These are phyloP conservation scores for Sporisorium reilianum DNA, from an alignment of 1,284 basidiomycete genomes.

Conservation along the genomic window DNA sequence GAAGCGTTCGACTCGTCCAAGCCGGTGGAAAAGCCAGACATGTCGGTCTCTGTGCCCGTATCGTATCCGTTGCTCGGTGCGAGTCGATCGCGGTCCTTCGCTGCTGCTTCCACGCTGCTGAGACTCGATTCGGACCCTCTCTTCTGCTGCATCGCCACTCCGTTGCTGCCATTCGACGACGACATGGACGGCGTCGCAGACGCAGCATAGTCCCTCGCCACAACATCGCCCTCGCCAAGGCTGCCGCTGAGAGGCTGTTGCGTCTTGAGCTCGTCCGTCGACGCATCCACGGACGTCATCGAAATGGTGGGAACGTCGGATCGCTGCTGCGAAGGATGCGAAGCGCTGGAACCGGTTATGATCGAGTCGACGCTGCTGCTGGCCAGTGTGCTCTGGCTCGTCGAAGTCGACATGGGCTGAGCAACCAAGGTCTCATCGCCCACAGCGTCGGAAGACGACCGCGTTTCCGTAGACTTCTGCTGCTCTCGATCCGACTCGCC, in stretches of 20 bases:
- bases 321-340: constrained; percentile 21
- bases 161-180: constrained; percentile 14
- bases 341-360: constrained; percentile 35
- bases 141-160: constrained; percentile 15
- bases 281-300: constrained; percentile 39
- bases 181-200: not conserved
- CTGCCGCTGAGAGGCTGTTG: constrained; percentile 14
- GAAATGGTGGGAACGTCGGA: constrained; percentile 47
- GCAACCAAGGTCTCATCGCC: constrained; percentile 23
- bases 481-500: constrained; percentile 28
- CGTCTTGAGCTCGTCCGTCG: constrained; percentile 11
- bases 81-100: constrained; percentile 7
- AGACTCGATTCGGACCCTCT: constrained; percentile 38
- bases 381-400: constrained; percentile 31
- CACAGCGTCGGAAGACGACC: not conserved
- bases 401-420: constrained; percentile 13
- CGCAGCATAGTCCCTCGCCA: constrained; percentile 26
- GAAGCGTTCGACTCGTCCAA: constrained; percentile 46
- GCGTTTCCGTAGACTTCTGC: not conserved
- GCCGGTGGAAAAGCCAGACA: constrained; percentile 44
- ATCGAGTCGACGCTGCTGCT: constrained; percentile 40
- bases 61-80: constrained; percentile 38
- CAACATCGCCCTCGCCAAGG: constrained; percentile 3
- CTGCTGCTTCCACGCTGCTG: constrained; percentile 31
- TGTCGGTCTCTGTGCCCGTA: constrained; percentile 49